Evolutionary conservation across 2,329 filamentous ascomycete species (phyloP), one percentile per base, ranked within the genome.

Genomic region (Biscogniauxia sp.): DNA sequence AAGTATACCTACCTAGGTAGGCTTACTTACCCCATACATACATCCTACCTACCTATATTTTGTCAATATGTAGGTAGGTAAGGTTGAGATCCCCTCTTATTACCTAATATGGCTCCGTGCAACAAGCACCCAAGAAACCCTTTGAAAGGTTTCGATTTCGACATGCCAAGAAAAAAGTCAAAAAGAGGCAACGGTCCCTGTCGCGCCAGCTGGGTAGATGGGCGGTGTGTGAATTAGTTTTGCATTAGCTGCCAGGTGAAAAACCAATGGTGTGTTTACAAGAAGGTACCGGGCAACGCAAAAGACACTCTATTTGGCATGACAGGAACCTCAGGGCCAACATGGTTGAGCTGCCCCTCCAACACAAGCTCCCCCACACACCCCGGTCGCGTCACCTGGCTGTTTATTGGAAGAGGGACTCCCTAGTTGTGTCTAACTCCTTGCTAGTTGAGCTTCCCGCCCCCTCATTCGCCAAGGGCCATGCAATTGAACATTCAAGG

Each of bases 141-240:
- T 37, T 17, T 17, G 45, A 50, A 52, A 26, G 41, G 55, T 45
- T 1, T 20, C n/a, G 19, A 55, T 45, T 45, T 20, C n/a, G 20
- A 55, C 51, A 54, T 28, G 53, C 17, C 17, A 45, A 45, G 37
- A 45, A n/a, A 6, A n/a, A 2, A n/a, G n/a, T n/a, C 37, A 6
- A 45, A 28, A 60, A 61, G 59, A 61, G 61, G 67, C 53, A 45
- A 66, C 23, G 56, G 62, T 65, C 66, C 69, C 61, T 66, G 67
- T 58, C 54, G 6, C 55, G 28, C 61, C 32, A 57, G 56, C 56
- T 59, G 59, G 25, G 56, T 51, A 52, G 59, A 63, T 63, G 64
- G 59, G 67, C 68, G 68, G 67, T 70, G 68, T 60, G 55, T 58
- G 53, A 50, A 6, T 49, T 19, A 57, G 55, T 56, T 57, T 61